Conservation (phyloP, 2,329 filamentous ascomycete species). For the Paraphoma chrysanthemicola region DNA sequence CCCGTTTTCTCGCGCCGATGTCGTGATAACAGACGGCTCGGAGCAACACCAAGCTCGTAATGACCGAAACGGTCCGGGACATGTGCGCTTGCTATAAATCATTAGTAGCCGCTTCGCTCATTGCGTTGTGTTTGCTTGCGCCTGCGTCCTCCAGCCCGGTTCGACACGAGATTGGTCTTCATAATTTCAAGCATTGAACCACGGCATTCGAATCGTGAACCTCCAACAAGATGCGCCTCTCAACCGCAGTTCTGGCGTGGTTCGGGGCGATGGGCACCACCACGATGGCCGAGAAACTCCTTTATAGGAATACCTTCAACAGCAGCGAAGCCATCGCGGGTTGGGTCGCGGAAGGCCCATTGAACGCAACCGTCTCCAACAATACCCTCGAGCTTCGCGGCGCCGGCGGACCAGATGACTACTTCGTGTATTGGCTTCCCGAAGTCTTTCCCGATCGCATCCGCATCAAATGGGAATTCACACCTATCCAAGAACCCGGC, state of each 20-base stretch:
- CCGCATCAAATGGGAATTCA: slow-evolving; percentile 44
- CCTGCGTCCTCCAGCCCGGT: too few relatives aligned
- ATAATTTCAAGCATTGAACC: neutral
- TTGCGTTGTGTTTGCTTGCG: neutral
- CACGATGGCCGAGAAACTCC: slow-evolving; percentile 40
- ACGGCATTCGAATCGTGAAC: neutral
- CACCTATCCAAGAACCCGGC: slow-evolving; percentile 37
- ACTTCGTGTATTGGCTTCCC: slow-evolving; percentile 45
- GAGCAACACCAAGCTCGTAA: neutral
- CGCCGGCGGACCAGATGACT: slow-evolving; percentile 29
- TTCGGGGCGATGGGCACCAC: neutral
- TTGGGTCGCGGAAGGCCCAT: slow-evolving; percentile 43
- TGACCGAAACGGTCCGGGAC: neutral
- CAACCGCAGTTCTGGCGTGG: slow-evolving; percentile 2
- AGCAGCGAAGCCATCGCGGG: slow-evolving; percentile 32
- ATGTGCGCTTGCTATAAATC: neutral
- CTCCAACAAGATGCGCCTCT: slow-evolving; percentile 5
- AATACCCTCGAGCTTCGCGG: slow-evolving; percentile 37
- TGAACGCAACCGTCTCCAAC: slow-evolving; percentile 31
- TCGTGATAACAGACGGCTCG: neutral
- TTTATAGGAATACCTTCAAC: slow-evolving; percentile 43
- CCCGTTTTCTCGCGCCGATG: neutral
- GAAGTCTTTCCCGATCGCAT: slow-evolving; percentile 42
- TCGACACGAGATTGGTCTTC: neutral
- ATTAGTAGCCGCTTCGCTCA: neutral